A percentile compares a stretch with the other conserved stretches of the same genome.
Conservation (phyloP, 805 yeast genomes). For the Ogataea henricii region DNA sequence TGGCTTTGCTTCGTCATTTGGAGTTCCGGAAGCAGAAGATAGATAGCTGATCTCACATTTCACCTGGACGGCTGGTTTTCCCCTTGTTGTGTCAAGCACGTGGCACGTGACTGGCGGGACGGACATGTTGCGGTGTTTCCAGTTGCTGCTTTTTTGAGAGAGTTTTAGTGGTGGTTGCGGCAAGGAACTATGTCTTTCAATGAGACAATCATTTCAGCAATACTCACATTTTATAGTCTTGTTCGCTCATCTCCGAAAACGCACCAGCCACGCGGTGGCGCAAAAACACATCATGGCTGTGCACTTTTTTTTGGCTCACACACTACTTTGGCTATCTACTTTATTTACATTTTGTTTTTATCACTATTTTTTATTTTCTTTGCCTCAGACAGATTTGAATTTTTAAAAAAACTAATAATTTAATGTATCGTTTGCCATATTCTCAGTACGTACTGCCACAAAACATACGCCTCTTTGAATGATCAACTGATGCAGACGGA, state of each 20-base stretch:
- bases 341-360: too few relatives aligned
- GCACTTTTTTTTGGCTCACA: too few relatives aligned
- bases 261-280: not conserved
- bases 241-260: conserved; percentile 9
- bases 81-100: conserved; percentile 79
- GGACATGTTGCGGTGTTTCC: conserved; percentile 23
- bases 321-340: too few relatives aligned
- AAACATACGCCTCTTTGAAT: too few relatives aligned
- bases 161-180: not conserved
- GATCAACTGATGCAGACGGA: not conserved
- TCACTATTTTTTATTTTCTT: too few relatives aligned
- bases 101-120: conserved; percentile 80
- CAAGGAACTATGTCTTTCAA: not conserved
- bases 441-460: too few relatives aligned
- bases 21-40: conserved; percentile 15
- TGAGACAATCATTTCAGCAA: not conserved
- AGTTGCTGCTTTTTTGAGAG: too few relatives aligned
- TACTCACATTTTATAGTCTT: not conserved
- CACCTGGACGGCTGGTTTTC: conserved; percentile 82
- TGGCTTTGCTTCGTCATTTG: conserved; percentile 31
- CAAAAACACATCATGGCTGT: not conserved
- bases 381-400: too few relatives aligned
- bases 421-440: too few relatives aligned
- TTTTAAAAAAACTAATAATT: too few relatives aligned
- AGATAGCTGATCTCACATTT: conserved; percentile 58